Evolutionary conservation across 164 flowering plant genomes (phyloP), one percentile per base, ranked within the genome.

Genomic region (Vitis rotundifolia): DNA sequence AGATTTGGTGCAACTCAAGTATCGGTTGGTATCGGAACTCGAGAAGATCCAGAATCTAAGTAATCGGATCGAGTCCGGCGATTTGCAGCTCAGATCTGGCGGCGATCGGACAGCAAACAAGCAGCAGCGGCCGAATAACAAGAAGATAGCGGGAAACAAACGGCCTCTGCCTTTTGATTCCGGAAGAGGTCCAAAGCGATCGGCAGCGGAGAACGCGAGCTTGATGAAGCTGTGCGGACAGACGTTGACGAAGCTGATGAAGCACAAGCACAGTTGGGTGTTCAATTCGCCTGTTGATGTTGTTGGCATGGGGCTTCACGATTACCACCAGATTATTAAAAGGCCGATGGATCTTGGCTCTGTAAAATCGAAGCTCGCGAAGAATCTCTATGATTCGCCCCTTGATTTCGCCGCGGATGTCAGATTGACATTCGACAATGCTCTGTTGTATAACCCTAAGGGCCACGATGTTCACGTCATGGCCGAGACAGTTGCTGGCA

Each of bases 341-440:
- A 68, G 73, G 6, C 97, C 98, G 8, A 94, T 94, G 98, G 98
- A 94, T 88, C 86, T 94, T 2, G 98, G 98, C 1, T 86, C 94
- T 0, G 95, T 90, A 49, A 91, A 90, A 60, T 31, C 76, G 49
- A 93, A 79, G 29, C 68, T 94, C 18, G 70, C 59, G 15, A 84
- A 79, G 67, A 74, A 76, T 64, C 14, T 80, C 12, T 94, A 92
- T 50, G 31, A 49, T 0, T 64, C 91, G 0, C 91, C 94, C 0
- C 6, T 59, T 12, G 96, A 90, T 9, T 91, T 94, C 31, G 94
- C 96, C 0, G 68, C 86, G 0, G 97, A 94, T 76, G 92, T 94
- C 47, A 73, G 94, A 66, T 74, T 91, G 69, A 90, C 96, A 1
- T 94, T 94, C 76, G 72, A 81, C 53, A 92, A 94, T 71, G 98